Percentiles rank a stretch among this genome's conserved stretches.
phyloP scores from a whole-genome alignment of 441 rosid species.

The Erodium moschatum region DNA sequence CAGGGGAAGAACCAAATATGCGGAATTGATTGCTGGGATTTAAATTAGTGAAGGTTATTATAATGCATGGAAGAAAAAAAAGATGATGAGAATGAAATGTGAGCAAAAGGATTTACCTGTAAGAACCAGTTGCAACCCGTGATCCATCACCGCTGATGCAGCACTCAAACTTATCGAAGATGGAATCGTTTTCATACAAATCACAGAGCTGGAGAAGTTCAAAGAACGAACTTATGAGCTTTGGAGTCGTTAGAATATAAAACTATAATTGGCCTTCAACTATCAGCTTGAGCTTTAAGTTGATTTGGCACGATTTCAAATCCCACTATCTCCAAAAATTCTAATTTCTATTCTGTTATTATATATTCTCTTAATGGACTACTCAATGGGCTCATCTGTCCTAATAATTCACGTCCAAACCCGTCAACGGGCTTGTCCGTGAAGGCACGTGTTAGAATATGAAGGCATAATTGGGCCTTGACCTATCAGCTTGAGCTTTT shows the following conservation, averaged over 20 bases:
- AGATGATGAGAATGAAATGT: conserved; percentile 3
- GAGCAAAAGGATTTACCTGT: conserved; percentile 46
- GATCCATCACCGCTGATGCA: conserved; percentile 83
- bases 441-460: too few species aligned
- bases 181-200: conserved; percentile 68
- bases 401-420: too few species aligned
- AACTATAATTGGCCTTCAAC: too few species aligned
- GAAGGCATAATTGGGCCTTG: too few species aligned
- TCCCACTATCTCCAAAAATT: too few species aligned
- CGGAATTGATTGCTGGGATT: conserved; percentile 77
- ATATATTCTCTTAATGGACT: too few species aligned
- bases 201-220: conserved; percentile 60
- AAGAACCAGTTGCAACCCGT: conserved; percentile 89
- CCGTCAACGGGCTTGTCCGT: too few species aligned
- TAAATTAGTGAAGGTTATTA: conserved; percentile 7
- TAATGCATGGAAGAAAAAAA: conserved; percentile 4
- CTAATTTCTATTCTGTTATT: too few species aligned
- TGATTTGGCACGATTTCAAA: too few species aligned
- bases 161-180: conserved; percentile 94
- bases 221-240: conserved; percentile 10
- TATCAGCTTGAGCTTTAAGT: too few species aligned
- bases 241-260: not conserved
- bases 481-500: too few species aligned
- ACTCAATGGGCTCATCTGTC: too few species aligned
- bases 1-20: conserved; percentile 63